Evolutionary conservation across 768 basidiomycete genomes (phyloP).

Genomic region (Rubroboletus satanas): DNA sequence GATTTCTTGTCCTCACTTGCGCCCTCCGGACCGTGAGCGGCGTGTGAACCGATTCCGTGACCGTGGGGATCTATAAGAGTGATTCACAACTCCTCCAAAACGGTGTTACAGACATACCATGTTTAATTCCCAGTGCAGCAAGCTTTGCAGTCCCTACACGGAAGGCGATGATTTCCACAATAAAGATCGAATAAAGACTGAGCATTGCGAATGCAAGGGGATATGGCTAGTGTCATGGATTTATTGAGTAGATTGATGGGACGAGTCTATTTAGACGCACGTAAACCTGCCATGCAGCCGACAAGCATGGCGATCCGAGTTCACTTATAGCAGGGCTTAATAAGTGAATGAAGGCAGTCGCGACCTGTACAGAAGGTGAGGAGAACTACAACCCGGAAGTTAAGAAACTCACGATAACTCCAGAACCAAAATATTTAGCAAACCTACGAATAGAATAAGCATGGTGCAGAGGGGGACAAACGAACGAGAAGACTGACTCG

Average conservation of each 20-base stretch:
- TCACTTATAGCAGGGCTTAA: slow-evolving; percentile 71
- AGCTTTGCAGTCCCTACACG: slow-evolving; percentile 80
- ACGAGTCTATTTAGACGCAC: slow-evolving; percentile 39
- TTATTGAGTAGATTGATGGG: neutral
- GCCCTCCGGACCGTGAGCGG: slow-evolving; percentile 69
- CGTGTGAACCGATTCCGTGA: slow-evolving; percentile 54
- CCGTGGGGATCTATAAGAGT: slow-evolving; percentile 56
- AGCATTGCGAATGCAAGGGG: slow-evolving; percentile 75
- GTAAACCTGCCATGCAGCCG: slow-evolving; percentile 67
- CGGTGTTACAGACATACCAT: slow-evolving; percentile 41
- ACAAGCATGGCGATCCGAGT: slow-evolving; percentile 66
- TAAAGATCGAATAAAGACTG: slow-evolving; percentile 80
- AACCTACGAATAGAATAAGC: slow-evolving; percentile 44
- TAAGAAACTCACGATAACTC: slow-evolving; percentile 63
- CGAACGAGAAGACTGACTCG: slow-evolving; percentile 49
- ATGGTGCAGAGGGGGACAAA: neutral
- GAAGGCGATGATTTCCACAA: slow-evolving; percentile 82
- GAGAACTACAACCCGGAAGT: neutral
- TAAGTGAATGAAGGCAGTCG: slow-evolving; percentile 86
- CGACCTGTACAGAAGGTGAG: slow-evolving; percentile 50
- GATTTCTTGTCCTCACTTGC: slow-evolving; percentile 7
- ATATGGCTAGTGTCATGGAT: slow-evolving; percentile 57
- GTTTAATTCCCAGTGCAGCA: slow-evolving; percentile 54
- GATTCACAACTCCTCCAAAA: neutral
- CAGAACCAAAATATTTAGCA: slow-evolving; percentile 88